Evolutionary conservation across 1,284 basidiomycete genomes (phyloP), one percentile per base, ranked within the genome.

Genomic region (Ceratobasidium sp.): DNA sequence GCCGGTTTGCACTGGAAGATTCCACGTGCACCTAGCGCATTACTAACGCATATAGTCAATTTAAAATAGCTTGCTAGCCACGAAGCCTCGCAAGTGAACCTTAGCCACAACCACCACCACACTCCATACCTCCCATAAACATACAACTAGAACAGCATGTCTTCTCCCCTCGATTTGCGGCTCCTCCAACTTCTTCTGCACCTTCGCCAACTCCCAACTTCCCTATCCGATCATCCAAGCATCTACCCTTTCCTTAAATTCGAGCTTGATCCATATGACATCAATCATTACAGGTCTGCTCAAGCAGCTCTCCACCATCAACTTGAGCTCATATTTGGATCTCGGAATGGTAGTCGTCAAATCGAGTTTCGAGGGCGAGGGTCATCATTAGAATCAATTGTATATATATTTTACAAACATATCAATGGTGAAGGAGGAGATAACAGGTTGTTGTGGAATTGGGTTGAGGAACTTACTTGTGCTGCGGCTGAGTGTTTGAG

Each of bases 371-470:
- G 47, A 18, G 47, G 47, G 7, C 47, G 47, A 7, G 47, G 47
- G 16, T 6, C 7, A 23, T 49, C 47, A n/a, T n/a, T 49, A n/a
- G 47, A 49, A n/a, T 16, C 47, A 8, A 49, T 49, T 8, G 58
- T 59, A 44, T 16, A 59, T 59, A 28, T 16, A 9, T 44, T 59
- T 7, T 26, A 43, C 9, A 59, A 59, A 59, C 46, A 44, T 26
- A 59, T 59, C 9, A 26, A 59, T 23, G 23, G 58, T 16, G 58
- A 59, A 26, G 13, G 21, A 26, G 38, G 58, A 44, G 35, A 59
- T 4, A 59, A 59, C 41, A 9, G 30, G 41, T 2, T 44, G 14
- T 28, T 59, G n/a, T 59, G 58, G 58, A 59, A 59, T 16, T 59
- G 58, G 58, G 58, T 59, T 9, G 23, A 44, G 18, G 58, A 59